phyloP scores from a whole-genome alignment of 2,329 filamentous ascomycete genomes.

The Talaromyces sp. region DNA sequence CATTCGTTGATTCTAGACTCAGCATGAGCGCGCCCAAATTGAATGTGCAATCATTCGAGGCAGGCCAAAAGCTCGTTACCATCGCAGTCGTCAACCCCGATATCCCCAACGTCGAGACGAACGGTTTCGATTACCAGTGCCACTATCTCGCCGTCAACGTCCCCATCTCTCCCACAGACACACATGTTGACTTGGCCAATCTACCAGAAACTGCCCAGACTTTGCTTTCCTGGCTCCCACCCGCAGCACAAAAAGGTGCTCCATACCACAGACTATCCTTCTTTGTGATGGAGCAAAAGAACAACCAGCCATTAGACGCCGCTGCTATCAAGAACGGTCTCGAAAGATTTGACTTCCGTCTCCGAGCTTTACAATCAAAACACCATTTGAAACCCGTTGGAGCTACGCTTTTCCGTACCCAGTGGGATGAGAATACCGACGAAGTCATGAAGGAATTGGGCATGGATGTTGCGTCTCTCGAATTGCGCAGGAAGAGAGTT shows the following conservation, averaged over 20 bases:
- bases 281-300: constrained; percentile 76
- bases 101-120: constrained; percentile 72
- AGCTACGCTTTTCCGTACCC: constrained; percentile 79
- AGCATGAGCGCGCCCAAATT: constrained; percentile 73
- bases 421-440: constrained; percentile 87
- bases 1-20: constrained; percentile 69
- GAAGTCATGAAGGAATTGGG: constrained; percentile 78
- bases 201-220: constrained; percentile 63
- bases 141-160: constrained; percentile 82
- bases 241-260: constrained; percentile 82
- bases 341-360: constrained; percentile 65
- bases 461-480: constrained; percentile 72
- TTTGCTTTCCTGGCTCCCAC: constrained; percentile 75
- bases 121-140: constrained; percentile 75
- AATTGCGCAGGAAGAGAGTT: constrained; percentile 78
- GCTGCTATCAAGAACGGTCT: constrained; percentile 50
- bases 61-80: constrained; percentile 75
- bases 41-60: constrained; percentile 79
- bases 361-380: constrained; percentile 71
- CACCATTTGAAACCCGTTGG: constrained; percentile 70
- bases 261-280: constrained; percentile 87
- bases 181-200: constrained; percentile 62
- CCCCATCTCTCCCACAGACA: constrained; percentile 58
- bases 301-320: constrained; percentile 58
- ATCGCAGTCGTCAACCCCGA: constrained; percentile 86